These are phyloP conservation scores for Colletotrichum sp. DNA, from an alignment of 2,329 filamentous ascomycete species.

Conservation along the genomic window DNA sequence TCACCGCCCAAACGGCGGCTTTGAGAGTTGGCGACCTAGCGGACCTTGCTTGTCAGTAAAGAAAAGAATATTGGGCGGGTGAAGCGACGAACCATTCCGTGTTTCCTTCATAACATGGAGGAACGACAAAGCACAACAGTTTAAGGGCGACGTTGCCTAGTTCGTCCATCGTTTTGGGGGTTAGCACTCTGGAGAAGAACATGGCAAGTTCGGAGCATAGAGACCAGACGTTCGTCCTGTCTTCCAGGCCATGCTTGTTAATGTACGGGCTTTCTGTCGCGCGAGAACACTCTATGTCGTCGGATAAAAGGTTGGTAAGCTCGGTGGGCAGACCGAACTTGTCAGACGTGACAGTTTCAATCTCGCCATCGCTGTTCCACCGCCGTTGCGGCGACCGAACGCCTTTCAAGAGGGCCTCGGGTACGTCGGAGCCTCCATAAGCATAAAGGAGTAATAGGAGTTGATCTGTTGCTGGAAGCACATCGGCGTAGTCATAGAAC, in stretches of 20 bases:
- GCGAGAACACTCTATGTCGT: constrained; percentile 12
- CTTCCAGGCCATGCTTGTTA: constrained; percentile 18
- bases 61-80: accelerated
- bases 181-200: background rate
- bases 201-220: constrained; percentile 15
- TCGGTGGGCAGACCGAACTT: constrained; percentile 28
- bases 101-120: constrained; percentile 36
- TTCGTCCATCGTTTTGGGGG: constrained; percentile 22
- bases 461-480: constrained; percentile 27
- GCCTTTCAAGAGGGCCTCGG: constrained; percentile 25
- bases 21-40: constrained; percentile 28
- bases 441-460: constrained; percentile 28
- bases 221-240: constrained; percentile 24
- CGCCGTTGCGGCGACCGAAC: constrained; percentile 24
- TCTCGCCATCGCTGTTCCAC: constrained; percentile 30
- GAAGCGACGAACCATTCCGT: constrained; percentile 26
- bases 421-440: constrained; percentile 23
- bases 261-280: constrained; percentile 19
- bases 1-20: constrained; percentile 28
- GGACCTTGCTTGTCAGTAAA: background rate
- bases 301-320: constrained; percentile 22
- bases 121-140: constrained; percentile 32
- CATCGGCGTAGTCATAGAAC: constrained; percentile 26
- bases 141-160: constrained; percentile 24
- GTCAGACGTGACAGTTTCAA: constrained; percentile 23